phyloP scores from a whole-genome alignment of 148 eudicot species.

The Rhododendron simsii region DNA sequence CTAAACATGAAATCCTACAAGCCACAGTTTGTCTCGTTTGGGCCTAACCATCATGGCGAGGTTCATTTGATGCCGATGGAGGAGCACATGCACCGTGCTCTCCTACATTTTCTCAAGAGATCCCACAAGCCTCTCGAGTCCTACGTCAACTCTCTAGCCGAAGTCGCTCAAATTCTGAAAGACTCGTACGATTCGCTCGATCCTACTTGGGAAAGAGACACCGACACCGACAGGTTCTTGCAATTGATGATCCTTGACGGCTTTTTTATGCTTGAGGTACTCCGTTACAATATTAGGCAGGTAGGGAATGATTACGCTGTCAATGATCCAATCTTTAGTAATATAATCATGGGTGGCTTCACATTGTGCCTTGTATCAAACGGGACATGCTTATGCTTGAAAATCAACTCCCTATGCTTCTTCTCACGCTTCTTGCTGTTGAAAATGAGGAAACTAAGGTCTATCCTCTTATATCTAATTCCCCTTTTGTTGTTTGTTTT shows the following conservation, averaged over 20 bases:
- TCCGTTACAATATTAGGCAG: conserved; percentile 5
- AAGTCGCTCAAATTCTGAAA: conserved; percentile 20
- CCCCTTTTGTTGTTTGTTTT: too few species aligned
- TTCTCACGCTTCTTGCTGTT: conserved; percentile 11
- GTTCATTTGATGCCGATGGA: conserved; percentile 26
- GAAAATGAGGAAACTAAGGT: background rate
- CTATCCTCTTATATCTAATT: background rate
- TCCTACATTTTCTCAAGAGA: conserved; percentile 34
- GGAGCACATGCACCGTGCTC: conserved; percentile 33
- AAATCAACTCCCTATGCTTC: conserved; percentile 37
- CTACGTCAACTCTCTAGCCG: conserved; percentile 5
- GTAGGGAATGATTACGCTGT: background rate
- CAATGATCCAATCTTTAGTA: conserved; percentile 41
- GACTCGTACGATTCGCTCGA: conserved; percentile 26
- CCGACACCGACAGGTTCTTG: conserved; percentile 18
- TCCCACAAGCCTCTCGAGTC: conserved; percentile 14
- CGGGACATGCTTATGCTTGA: conserved; percentile 47
- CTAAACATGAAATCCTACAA: conserved; percentile 31
- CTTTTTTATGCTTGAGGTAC: conserved; percentile 39
- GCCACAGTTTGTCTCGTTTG: conserved; percentile 38
- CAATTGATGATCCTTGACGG: conserved; percentile 41
- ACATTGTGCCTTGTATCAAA: conserved; percentile 26
- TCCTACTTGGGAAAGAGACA: conserved; percentile 15
- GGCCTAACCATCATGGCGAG: conserved; percentile 37
- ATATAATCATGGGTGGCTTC: conserved; percentile 24